Evolutionary conservation across 805 yeast species (phyloP), one percentile per base, ranked within the genome.

Genomic region (Schwanniomyces sp.): DNA sequence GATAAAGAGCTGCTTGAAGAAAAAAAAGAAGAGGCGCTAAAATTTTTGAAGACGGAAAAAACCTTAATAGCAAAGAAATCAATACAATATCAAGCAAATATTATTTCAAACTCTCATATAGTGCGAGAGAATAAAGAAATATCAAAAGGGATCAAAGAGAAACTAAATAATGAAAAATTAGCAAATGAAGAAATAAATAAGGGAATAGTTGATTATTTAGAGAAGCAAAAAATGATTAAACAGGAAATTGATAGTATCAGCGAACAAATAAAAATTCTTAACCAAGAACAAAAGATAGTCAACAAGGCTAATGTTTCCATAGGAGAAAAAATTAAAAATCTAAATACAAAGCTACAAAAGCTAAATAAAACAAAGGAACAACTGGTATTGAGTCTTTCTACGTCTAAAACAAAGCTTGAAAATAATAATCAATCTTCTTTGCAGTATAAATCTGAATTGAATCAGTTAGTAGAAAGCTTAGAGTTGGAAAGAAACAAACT

Each of bases 281-380:
- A 55, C n/a, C 70, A 66, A 44, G 57, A 59, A 40, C 70, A 66
- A 37, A 72, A 67, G 45, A 56, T 63, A 7, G 40, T 64, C 11
- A 65, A 64, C 49, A 78, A 82, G 44, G 80, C 78, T 14, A 80
- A 75, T 45, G 89, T 88, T 10, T 78, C 91, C 4, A 66, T 81
- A 45, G 91, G 89, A 54, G 97, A 92, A 65, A 86, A 83, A 64
- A 68, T 78, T 45, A 90, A 87, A 64, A 88, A 86, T 61, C 64
- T 83, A 38, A 75, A 69, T 28, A 73, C 70, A 29, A 87, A 86
- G 57, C 74, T 73, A 38, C 80, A 77, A 54, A 88, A 86, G 56
- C 70, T 82, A 1, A 75, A 73, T 44, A 87, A 86, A 56, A 63
- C 78, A 0, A 70, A 83, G 37, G 74, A 74, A 14, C 58, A 74